Percentiles rank a stretch among this genome's conserved stretches.
These are phyloP conservation scores for Nannizzia gypsea DNA, from an alignment of 2,329 filamentous ascomycete genomes.

Conservation along the genomic window DNA sequence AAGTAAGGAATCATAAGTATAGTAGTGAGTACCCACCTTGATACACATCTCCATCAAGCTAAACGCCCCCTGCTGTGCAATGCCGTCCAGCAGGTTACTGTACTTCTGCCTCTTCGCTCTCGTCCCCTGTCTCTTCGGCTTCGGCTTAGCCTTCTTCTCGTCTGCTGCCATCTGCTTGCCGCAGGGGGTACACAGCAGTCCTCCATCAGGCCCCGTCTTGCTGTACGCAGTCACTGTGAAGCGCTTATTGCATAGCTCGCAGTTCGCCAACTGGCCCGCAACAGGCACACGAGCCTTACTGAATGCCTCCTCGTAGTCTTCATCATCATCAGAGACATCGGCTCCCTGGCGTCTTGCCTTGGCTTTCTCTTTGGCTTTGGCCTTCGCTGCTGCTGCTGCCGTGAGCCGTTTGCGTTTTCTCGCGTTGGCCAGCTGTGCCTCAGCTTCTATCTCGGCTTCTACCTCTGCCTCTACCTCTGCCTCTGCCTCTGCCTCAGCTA, in stretches of 20 bases:
- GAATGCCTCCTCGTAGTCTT: constrained; percentile 41
- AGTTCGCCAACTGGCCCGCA: constrained; percentile 83
- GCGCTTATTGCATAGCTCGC: constrained; percentile 69
- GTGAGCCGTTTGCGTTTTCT: constrained; percentile 44
- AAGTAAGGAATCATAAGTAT: background rate
- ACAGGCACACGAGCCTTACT: constrained; percentile 46
- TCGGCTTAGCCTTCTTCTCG: constrained; percentile 44
- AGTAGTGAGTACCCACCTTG: constrained; percentile 34
- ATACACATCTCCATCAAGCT: constrained; percentile 46
- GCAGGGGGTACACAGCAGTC: constrained; percentile 73
- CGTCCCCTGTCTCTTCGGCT: constrained; percentile 44
- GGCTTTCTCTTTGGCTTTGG: constrained; percentile 40
- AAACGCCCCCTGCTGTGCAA: constrained; percentile 32
- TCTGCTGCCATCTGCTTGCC: constrained; percentile 61
- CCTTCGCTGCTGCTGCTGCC: constrained; percentile 33
- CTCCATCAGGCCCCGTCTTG: constrained; percentile 67
- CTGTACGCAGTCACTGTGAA: constrained; percentile 91
- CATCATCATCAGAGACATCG: constrained; percentile 32
- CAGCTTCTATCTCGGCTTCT: constrained; percentile 16
- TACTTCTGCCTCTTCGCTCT: constrained; percentile 62
- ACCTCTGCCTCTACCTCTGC: constrained; percentile 17
- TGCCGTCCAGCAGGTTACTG: constrained; percentile 73
- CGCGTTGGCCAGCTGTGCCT: constrained; percentile 20
- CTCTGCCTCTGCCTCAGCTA: background rate
- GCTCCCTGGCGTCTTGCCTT: constrained; percentile 32